A percentile compares a stretch with the other conserved stretches of the same genome.
These are phyloP conservation scores for Polytolypa hystricis DNA, from an alignment of 2,329 filamentous ascomycete genomes.

Conservation along the genomic window DNA sequence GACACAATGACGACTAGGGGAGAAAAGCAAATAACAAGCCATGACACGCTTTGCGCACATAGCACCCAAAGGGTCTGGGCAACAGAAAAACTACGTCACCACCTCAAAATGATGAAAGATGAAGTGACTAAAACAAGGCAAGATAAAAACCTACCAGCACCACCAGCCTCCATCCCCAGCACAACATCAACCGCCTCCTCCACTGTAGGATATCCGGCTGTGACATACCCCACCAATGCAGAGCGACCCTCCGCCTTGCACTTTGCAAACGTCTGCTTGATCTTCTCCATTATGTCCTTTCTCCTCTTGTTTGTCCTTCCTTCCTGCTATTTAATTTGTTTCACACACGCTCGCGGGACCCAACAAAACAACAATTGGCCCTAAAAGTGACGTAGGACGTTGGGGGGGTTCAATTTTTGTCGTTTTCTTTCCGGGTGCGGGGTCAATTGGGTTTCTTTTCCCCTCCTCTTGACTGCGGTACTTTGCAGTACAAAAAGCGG, in stretches of 20 bases:
- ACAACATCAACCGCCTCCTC: slow-evolving; percentile 74
- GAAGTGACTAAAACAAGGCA: not conserved
- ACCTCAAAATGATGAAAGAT: not conserved
- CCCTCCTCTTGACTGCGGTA: too few relatives aligned
- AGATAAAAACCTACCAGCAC: slow-evolving; percentile 53
- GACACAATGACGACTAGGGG: too few relatives aligned
- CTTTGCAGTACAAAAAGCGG: too few relatives aligned
- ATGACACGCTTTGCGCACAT: too few relatives aligned
- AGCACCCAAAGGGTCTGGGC: not conserved
- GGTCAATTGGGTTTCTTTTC: too few relatives aligned
- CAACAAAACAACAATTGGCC: too few relatives aligned
- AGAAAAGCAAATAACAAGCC: too few relatives aligned
- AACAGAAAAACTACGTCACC: not conserved
- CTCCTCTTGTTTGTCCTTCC: not conserved
- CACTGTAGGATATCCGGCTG: slow-evolving; percentile 79
- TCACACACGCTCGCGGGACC: too few relatives aligned
- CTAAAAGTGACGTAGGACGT: too few relatives aligned
- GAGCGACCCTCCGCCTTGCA: slow-evolving; percentile 52
- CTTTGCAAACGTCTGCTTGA: slow-evolving; percentile 46
- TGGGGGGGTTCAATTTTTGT: too few relatives aligned
- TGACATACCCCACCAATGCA: slow-evolving; percentile 91
- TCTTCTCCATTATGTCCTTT: slow-evolving; percentile 35
- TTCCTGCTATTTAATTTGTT: not conserved
- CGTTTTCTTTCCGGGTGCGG: too few relatives aligned
- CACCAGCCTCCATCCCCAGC: slow-evolving; percentile 82